phyloP scores from a whole-genome alignment of 2,329 filamentous ascomycete species.

The Monosporascus sp. region DNA sequence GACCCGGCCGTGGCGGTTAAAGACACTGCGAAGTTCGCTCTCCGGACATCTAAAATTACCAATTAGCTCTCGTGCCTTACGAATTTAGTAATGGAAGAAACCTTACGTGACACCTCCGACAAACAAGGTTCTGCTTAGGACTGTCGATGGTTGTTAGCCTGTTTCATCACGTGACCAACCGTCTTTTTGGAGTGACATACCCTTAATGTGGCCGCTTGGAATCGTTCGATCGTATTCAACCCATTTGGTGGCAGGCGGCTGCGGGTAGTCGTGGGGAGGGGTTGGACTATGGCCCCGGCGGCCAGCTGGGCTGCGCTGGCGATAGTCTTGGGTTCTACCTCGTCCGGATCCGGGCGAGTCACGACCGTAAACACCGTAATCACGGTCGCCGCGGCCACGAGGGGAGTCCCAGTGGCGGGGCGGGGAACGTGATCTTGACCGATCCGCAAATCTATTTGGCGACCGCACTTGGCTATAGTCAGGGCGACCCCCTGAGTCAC shows the following conservation, averaged over 20 bases:
- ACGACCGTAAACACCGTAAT: slow-evolving; percentile 68
- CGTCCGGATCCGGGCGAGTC: slow-evolving; percentile 59
- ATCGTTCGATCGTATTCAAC: slow-evolving; percentile 74
- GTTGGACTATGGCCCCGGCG: slow-evolving; percentile 62
- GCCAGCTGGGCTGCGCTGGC: slow-evolving; percentile 77
- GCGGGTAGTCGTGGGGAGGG: slow-evolving; percentile 37
- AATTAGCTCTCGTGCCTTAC: slow-evolving; percentile 20
- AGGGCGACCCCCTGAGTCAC: slow-evolving; percentile 50
- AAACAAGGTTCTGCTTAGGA: slow-evolving; percentile 90
- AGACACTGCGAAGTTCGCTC: slow-evolving; percentile 73
- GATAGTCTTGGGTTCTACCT: slow-evolving; percentile 64
- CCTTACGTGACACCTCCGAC: slow-evolving; percentile 88
- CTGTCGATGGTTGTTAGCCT: slow-evolving; percentile 34
- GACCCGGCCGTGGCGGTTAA: slow-evolving; percentile 76
- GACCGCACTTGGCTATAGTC: slow-evolving; percentile 58
- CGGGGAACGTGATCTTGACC: slow-evolving; percentile 76
- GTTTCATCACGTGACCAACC: not conserved
- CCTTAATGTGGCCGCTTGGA: slow-evolving; percentile 73
- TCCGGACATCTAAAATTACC: slow-evolving; percentile 59
- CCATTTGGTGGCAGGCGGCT: slow-evolving; percentile 52
- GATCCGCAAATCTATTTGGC: slow-evolving; percentile 52
- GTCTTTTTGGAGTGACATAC: slow-evolving; percentile 27
- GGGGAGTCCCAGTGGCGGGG: slow-evolving; percentile 66
- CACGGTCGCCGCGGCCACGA: slow-evolving; percentile 58
- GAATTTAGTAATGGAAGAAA: not conserved